Conservation (phyloP, 169 alveolate species). For the Ophryocystis elektroscirrha region DNA sequence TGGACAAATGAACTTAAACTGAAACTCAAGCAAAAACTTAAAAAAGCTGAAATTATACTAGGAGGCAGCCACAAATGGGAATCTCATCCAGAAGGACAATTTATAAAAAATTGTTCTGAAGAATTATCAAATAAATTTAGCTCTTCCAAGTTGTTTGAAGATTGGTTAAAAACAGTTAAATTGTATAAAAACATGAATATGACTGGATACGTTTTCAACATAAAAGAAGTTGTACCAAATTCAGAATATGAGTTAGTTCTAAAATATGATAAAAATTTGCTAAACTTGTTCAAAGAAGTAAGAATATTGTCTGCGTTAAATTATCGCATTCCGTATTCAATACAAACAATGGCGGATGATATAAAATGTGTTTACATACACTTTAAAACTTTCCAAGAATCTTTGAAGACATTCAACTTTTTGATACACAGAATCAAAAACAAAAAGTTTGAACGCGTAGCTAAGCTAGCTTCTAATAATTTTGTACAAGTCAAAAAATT, state of each 20-base stretch:
- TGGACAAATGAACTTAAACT: slow-evolving; percentile 75
- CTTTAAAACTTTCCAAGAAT: slow-evolving; percentile 48
- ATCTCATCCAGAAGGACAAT: slow-evolving; percentile 51
- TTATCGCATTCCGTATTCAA: slow-evolving; percentile 54
- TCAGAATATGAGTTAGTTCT: slow-evolving; percentile 28
- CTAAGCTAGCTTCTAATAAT: neutral
- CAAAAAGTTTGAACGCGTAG: neutral
- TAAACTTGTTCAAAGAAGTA: slow-evolving; percentile 42
- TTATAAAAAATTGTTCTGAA: slow-evolving; percentile 40
- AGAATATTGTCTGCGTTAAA: slow-evolving; percentile 42
- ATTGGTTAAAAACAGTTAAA: slow-evolving; percentile 18
- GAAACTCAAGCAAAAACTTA: slow-evolving; percentile 15
- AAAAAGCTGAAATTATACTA: neutral
- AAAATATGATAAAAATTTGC: slow-evolving; percentile 26
- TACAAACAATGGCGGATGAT: slow-evolving; percentile 63
- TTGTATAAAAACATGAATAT: slow-evolving; percentile 19
- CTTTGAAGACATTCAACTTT: slow-evolving; percentile 42
- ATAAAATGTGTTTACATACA: slow-evolving; percentile 60
- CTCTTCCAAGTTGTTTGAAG: slow-evolving; percentile 32
- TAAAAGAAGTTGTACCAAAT: slow-evolving; percentile 15
- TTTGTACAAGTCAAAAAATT: neutral
- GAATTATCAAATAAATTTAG: slow-evolving; percentile 49
- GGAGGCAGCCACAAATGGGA: slow-evolving; percentile 5
- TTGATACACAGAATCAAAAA: neutral
- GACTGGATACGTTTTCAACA: slow-evolving; percentile 14